Evolutionary conservation across 1,284 basidiomycete genomes (phyloP).

Genomic region (Sporisorium iseilematis-ciliati): DNA sequence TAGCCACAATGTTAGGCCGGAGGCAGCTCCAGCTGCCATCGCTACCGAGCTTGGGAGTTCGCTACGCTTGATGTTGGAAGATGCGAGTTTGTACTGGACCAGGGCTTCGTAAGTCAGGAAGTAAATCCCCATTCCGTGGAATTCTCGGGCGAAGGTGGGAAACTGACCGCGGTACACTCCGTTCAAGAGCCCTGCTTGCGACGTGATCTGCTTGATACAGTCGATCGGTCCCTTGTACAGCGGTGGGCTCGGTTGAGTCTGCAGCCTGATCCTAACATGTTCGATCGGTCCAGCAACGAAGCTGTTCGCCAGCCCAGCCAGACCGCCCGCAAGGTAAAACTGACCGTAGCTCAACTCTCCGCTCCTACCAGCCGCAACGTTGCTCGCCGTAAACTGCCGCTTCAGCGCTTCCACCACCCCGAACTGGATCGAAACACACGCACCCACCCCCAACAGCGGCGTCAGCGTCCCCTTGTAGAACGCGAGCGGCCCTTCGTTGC

Average conservation of each 20-base stretch:
- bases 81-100: slow-evolving; percentile 79
- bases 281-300: slow-evolving; percentile 95
- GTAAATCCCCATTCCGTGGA: slow-evolving; percentile 68
- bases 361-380: neutral
- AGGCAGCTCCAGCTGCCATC: slow-evolving; percentile 62
- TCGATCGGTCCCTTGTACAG: slow-evolving; percentile 70
- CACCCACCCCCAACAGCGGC: slow-evolving; percentile 91
- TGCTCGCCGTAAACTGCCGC: slow-evolving; percentile 77
- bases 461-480: slow-evolving; percentile 99
- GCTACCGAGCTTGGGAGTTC: slow-evolving; percentile 57
- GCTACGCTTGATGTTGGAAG: slow-evolving; percentile 64
- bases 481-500: slow-evolving; percentile 89
- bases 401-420: slow-evolving; percentile 90
- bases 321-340: slow-evolving; percentile 81
- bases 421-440: slow-evolving; percentile 97
- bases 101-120: slow-evolving; percentile 94
- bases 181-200: slow-evolving; percentile 11
- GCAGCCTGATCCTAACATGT: slow-evolving; percentile 91
- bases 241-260: slow-evolving; percentile 62
- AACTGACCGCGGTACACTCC: slow-evolving; percentile 93
- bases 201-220: slow-evolving; percentile 38
- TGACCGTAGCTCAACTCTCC: slow-evolving; percentile 76
- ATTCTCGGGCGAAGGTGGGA: slow-evolving; percentile 89
- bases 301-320: slow-evolving; percentile 89
- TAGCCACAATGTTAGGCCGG: slow-evolving; percentile 50